phyloP scores from a whole-genome alignment of 2,329 filamentous ascomycete genomes.

The Claviceps sp. region DNA sequence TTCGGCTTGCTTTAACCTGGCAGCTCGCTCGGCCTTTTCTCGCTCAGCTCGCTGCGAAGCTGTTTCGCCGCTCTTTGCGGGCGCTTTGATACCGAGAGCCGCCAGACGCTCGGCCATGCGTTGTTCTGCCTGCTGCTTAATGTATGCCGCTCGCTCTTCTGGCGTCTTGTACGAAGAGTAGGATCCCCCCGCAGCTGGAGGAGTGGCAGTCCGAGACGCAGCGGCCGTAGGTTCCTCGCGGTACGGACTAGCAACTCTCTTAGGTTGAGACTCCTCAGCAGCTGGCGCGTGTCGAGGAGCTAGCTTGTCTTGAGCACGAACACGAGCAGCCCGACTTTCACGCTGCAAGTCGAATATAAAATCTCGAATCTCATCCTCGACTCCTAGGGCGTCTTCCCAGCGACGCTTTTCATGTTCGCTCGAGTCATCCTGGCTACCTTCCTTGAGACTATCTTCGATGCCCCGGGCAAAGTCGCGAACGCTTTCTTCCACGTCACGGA shows the following conservation, averaged over 20 bases:
- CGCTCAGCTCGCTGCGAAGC: conserved; percentile 76
- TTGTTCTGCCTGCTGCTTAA: conserved; percentile 92
- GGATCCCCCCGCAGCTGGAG: conserved; percentile 42
- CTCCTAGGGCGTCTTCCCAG: conserved; percentile 92
- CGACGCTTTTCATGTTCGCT: conserved; percentile 83
- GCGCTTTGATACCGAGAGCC: conserved; percentile 79
- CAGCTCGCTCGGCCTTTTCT: conserved; percentile 75
- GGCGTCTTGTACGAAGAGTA: conserved; percentile 81
- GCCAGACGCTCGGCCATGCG: conserved; percentile 94
- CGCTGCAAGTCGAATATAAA: conserved; percentile 96
- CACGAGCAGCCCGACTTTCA: conserved; percentile 61
- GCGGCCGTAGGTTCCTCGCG: conserved; percentile 37
- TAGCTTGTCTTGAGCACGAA: conserved; percentile 47
- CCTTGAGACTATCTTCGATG: conserved; percentile 78
- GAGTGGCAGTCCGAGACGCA: conserved; percentile 35
- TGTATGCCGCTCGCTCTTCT: conserved; percentile 88
- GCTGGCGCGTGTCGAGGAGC: conserved; percentile 27
- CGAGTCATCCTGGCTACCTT: conserved; percentile 58
- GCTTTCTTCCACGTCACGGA: conserved; percentile 90
- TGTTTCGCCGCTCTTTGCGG: conserved; percentile 66
- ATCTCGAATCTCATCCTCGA: conserved; percentile 92
- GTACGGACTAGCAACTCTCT: conserved; percentile 27
- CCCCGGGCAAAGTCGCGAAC: conserved; percentile 76
- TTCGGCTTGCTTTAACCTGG: conserved; percentile 78
- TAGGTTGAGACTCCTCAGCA: conserved; percentile 30